phyloP scores from a whole-genome alignment of 1,139 yeast genomes.

The Geotrichum klebahnii region DNA sequence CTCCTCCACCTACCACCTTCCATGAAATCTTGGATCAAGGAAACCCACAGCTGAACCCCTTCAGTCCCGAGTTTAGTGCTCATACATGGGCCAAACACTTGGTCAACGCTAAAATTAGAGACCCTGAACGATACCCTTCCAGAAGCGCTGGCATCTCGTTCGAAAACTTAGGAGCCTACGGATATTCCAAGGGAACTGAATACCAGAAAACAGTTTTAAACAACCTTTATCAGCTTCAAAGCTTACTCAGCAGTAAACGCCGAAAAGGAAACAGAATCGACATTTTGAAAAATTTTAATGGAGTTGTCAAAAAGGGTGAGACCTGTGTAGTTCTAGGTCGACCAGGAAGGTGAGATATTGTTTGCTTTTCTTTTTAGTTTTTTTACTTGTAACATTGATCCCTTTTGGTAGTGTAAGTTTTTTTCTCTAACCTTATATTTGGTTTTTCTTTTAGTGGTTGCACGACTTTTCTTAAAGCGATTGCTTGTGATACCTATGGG shows the following conservation, averaged over 20 bases:
- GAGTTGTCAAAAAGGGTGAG: slow-evolving; percentile 44
- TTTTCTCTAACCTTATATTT: slow-evolving; percentile 32
- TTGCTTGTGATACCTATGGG: slow-evolving; percentile 53
- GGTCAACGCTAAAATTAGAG: slow-evolving; percentile 51
- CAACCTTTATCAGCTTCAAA: not conserved
- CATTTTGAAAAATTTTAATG: slow-evolving; percentile 58
- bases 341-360: slow-evolving; percentile 71
- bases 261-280: slow-evolving; percentile 43
- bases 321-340: slow-evolving; percentile 57
- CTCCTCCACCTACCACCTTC: too few species aligned
- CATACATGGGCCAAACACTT: slow-evolving; percentile 71
- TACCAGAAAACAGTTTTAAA: slow-evolving; percentile 66
- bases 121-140: slow-evolving; percentile 58
- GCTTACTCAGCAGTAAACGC: slow-evolving; percentile 1
- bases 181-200: slow-evolving; percentile 67
- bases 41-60: slow-evolving; percentile 46
- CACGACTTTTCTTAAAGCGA: slow-evolving; percentile 52
- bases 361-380: too few species aligned
- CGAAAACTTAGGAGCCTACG: slow-evolving; percentile 60
- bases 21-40: too few species aligned
- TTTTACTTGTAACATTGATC: too few species aligned
- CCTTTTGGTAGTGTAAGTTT: too few species aligned
- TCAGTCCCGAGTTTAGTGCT: slow-evolving; percentile 53
- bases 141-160: slow-evolving; percentile 62
- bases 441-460: slow-evolving; percentile 46